Evolutionary conservation across 2,329 filamentous ascomycete species (phyloP).

Genomic region (Aspergillus japonicus): DNA sequence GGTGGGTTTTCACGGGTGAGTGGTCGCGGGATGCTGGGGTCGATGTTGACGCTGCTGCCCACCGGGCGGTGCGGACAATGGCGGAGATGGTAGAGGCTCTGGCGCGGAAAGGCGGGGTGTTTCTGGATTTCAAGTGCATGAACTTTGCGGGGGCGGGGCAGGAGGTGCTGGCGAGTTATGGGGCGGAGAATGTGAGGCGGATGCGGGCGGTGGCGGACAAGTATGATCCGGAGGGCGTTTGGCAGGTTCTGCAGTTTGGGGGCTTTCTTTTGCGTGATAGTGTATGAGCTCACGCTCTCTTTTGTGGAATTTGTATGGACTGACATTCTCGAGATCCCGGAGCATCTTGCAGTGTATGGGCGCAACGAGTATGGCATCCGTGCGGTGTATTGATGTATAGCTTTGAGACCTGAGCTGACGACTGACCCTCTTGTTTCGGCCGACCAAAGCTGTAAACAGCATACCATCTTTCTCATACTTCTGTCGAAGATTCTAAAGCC

Average conservation of each 20-base stretch:
- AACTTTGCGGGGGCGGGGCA: not conserved
- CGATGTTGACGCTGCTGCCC: not conserved
- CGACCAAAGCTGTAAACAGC: too few species aligned
- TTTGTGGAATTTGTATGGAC: too few species aligned
- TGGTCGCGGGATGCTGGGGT: not conserved
- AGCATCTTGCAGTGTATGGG: too few species aligned
- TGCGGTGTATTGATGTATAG: too few species aligned
- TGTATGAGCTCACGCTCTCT: not conserved
- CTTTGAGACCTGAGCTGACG: too few species aligned
- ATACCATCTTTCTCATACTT: too few species aligned
- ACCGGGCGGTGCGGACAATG: not conserved
- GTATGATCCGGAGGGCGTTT: not conserved
- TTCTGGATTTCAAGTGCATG: not conserved
- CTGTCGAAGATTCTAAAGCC: too few species aligned
- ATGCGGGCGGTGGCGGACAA: constrained; percentile 6
- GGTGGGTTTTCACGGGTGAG: not conserved
- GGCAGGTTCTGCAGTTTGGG: constrained; percentile 2
- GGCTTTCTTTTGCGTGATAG: constrained; percentile 3
- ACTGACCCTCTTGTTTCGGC: too few species aligned
- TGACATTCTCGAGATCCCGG: too few species aligned
- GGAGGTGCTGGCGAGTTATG: not conserved
- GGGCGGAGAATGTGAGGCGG: not conserved
- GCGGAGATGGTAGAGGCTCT: not conserved
- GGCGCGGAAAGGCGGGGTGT: not conserved
- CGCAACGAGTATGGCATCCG: too few species aligned